Conservation (phyloP, 164 flowering plant genomes). For the Hamamelis virginiana region DNA sequence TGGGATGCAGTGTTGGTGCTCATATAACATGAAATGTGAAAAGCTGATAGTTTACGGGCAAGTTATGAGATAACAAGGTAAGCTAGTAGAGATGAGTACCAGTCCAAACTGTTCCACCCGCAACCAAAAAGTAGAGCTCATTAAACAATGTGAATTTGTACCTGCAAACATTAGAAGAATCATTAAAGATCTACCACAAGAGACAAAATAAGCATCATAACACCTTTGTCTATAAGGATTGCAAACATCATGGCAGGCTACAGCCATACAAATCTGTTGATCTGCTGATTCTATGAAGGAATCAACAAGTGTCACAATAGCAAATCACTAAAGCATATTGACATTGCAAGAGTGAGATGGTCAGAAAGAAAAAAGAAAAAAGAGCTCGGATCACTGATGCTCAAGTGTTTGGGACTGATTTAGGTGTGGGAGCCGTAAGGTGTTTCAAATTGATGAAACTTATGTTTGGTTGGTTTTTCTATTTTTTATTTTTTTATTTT, state of each 20-base stretch:
- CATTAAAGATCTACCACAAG: background rate
- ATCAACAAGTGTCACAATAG: background rate
- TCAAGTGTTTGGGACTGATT: background rate
- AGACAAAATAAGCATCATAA: background rate
- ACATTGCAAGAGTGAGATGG: background rate
- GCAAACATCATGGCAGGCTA: background rate
- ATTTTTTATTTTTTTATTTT: no score
- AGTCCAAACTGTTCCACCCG: slow-evolving; percentile 98
- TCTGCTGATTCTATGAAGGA: background rate
- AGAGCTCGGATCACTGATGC: background rate
- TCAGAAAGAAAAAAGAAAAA: background rate
- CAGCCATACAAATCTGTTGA: background rate
- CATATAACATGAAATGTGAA: background rate
- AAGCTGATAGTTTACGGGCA: background rate
- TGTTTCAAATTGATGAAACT: background rate
- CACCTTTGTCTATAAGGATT: background rate
- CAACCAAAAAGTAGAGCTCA: slow-evolving; percentile 95
- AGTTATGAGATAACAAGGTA: slow-evolving; percentile 1
- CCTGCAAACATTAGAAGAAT: slow-evolving; percentile 45
- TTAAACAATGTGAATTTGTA: slow-evolving; percentile 96
- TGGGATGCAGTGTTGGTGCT: background rate
- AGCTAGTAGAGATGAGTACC: slow-evolving; percentile 44
- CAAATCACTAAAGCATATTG: background rate
- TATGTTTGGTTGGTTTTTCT: no score
- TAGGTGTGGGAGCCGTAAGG: background rate